Evolutionary conservation across 345 rosid genomes (phyloP), one percentile per base, ranked within the genome.

Genomic region (Microthlaspi erraticum): DNA sequence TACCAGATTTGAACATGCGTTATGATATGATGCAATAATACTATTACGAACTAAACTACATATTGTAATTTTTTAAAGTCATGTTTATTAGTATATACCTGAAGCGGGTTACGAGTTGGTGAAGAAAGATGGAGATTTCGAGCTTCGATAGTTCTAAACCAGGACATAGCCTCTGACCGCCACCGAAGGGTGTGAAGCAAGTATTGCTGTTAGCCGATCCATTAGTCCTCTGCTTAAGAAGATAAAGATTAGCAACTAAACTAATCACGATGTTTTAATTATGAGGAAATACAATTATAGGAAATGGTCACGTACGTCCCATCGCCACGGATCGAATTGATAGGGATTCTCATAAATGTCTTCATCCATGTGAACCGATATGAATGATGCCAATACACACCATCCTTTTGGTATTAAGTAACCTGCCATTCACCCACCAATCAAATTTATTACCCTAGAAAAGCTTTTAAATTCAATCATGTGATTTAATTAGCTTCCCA

Each of bases 121-220:
- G 97, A 64, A 94, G 96, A 78, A 94, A 94, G 78, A 94, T 80
- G 10, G 98, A 78, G 45, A 91, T 82, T 81, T 94, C 97, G 5
- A 91, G 98, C 72, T 91, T 90, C 7, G 99, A 89, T 29, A 94
- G 81, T 59, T 94, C 99, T 52, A 88, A 54, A 44, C 99, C 99
- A 68, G 99, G 99, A 73, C 99, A 94, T 9, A 94, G 83, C 78
- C 99, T 84, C 45, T 91, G 99, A n/a, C 99, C 99, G 10, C 99
- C 99, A 42, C 99, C 99, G 80, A 94, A 94, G 3, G 99, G 97
- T 23, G 99, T 91, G 68, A 85, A 94, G 78, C 81, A 75, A 39
- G 55, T 81, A 83, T 77, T 75, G 20, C 60, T 89, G 77, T 84
- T 93, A 54, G 66, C 78, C 16, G 66, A 78, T 55, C 78, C 79